phyloP scores from a whole-genome alignment of 2,329 filamentous ascomycete species.

The Phyllosticta citribraziliensis region DNA sequence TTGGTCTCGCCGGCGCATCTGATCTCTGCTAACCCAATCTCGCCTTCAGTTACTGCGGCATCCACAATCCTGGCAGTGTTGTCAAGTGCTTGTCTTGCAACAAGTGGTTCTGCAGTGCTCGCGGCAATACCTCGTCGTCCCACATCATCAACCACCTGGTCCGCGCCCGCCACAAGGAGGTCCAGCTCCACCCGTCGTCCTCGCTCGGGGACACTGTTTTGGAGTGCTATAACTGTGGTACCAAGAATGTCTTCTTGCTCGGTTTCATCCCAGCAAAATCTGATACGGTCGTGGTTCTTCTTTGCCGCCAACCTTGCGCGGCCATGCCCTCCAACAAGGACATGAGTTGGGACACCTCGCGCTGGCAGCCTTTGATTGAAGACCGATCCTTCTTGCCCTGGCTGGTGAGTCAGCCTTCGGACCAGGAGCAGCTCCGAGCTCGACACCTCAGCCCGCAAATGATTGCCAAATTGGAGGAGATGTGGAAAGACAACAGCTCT shows the following conservation, averaged over 20 bases:
- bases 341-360: constrained; percentile 98
- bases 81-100: constrained; percentile 92
- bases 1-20: constrained; percentile 6
- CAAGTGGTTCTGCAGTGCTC: constrained; percentile 98
- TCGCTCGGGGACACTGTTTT: constrained; percentile 90
- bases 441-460: constrained; percentile 87
- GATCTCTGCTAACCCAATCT: constrained; percentile 9
- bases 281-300: constrained; percentile 90
- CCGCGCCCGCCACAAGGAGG: constrained; percentile 94
- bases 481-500: constrained; percentile 92
- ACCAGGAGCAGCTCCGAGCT: constrained; percentile 91
- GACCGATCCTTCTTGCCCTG: constrained; percentile 90
- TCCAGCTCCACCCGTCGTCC: constrained; percentile 88
- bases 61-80: constrained; percentile 88
- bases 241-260: constrained; percentile 96
- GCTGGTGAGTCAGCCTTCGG: constrained; percentile 81
- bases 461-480: constrained; percentile 91
- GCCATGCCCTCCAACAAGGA: constrained; percentile 93
- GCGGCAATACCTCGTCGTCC: constrained; percentile 90
- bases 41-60: constrained; percentile 73
- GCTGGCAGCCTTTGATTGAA: constrained; percentile 96
- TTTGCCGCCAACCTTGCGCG: constrained; percentile 93
- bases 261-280: constrained; percentile 98
- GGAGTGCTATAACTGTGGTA: constrained; percentile 98
- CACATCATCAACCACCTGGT: constrained; percentile 98